Evolutionary conservation across 2,329 filamentous ascomycete genomes (phyloP), one percentile per base, ranked within the genome.

Genomic region (Aciculosporium take): DNA sequence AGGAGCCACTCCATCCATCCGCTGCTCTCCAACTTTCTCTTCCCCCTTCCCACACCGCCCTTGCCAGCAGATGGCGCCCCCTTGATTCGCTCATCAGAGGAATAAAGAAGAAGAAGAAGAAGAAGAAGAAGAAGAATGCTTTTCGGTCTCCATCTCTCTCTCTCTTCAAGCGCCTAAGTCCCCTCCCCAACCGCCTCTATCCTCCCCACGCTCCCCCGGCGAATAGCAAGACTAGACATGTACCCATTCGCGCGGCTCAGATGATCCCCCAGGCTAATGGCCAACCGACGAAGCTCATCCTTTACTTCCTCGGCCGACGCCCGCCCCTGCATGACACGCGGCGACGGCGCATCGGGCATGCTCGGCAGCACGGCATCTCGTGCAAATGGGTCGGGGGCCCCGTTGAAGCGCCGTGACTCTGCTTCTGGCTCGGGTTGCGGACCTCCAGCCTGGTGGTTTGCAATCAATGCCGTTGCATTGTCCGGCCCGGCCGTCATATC

Each of bases 321-420:
- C 25, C 66, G 62, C 2, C 71, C 71, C 51, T 76, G 71, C 62
- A 77, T 68, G 31, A 74, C 70, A 39, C 64, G 62, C 2, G 63
- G 56, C 1, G 68, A 65, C 2, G 72, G 73, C 8, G 68, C 66
- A 2, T 58, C 58, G 4, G 65, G 68, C 20, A 61, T 57, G 2
- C 57, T 60, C 15, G 62, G 65, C 42, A 65, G 50, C 17, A 44
- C 36, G 12, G 43, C 39, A 13, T 50, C 51, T 30, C 48, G 41
- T 27, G 18, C 23, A 29, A 48, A 43, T 4, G 18, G 17, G 17
- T 39, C 34, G 13, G 18, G 25, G 15, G 42, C 42, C 30, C 52
- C 46, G 28, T 48, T 46, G 15, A 48, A 46, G n/a, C n/a, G n/a
- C n/a, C n/a, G n/a, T n/a, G n/a, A n/a, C n/a, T n/a, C n/a, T n/a